Base-by-base conservation (phyloP, 2,329 filamentous ascomycete species). In the Apiospora phragmitis region DNA sequence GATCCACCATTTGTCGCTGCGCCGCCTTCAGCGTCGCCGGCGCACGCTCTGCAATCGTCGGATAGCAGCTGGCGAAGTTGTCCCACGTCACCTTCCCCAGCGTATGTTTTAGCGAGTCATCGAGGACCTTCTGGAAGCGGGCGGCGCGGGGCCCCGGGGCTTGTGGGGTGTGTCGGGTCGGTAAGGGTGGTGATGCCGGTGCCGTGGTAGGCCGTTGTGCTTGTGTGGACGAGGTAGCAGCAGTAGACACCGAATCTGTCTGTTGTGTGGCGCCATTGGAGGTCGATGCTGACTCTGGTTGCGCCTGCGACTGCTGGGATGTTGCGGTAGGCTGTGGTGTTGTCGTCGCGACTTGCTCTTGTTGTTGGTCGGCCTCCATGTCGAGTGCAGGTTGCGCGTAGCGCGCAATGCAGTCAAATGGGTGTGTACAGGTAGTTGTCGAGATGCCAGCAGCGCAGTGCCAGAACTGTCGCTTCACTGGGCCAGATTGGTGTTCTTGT, bases 31-130 rank as follows among this genome's bases (percentile, higher is more conserved):
- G 81, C 47, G 86, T 83, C 9, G 79, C 81, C 32, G 87, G 86
- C 26, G 88, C 85, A 72, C 83, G 81, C 49, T 80, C 77, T 24
- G 87, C 85, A n/a, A 91, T 83, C 26, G 86, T 89, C 59, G 90
- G 89, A 78, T 90, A 92, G 80, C 90, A 92, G 1, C 85, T 82
- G 2, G 86, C 85, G 74, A 91, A 87, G 77, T 88, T 89, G 67
- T 86, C 83, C 81, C 85, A 89, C 73, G 81, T 84, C 69, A 91
- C 83, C 76, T 87, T 86, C 74, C 79, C 81, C 42, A 91, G 83
- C 2, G 89, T 90, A 74, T 85, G 85, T 65, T 79, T 74, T 32
- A 91, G 84, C 38, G 85, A 85, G 70, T 83, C 80, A 69, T 83
- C 82, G 77, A 89, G 90, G 43, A 90, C 82, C 69, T 85, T 81